Evolutionary conservation across 163 green algal genomes (phyloP), one percentile per base, ranked within the genome.

Genomic region (Scenedesmus sp.): DNA sequence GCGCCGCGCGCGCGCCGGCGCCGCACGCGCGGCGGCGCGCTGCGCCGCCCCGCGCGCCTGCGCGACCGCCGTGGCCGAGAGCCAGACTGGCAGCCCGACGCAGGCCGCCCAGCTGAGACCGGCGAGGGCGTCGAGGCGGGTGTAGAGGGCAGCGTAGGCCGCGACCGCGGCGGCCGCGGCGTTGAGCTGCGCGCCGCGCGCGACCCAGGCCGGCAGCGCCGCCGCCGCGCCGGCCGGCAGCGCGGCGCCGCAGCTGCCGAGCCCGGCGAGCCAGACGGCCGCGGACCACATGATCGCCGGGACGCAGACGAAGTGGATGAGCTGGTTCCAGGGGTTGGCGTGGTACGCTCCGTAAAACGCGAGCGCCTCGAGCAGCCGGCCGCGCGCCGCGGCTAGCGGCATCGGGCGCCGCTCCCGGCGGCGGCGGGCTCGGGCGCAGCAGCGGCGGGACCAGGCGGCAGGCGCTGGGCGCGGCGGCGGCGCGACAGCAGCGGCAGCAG

Each of bases 281-380:
- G 84, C 44, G 1, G 81, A 87, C 92, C 92, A 97, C 4, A 95
- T 50, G 26, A 97, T 94, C 24, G 80, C 24, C 0, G 93, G 93
- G n/a, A 97, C 92, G 78, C 94, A 97, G 9, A 97, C 50, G 60
- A 96, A 92, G 74, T 97, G 93, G 18, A 97, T 94, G 42, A 80
- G 69, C 60, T 96, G 89, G 81, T 97, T 97, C 53, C 84, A 80
- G 2, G 50, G 75, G 69, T 96, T 89, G 29, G 39, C 83, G 84
- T 97, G 93, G 71, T 96, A 97, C 28, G 56, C 63, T 48, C 89
- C 90, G 60, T 97, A 97, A 76, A 97, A 97, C 0, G 80, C 75
- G 2, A 97, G 86, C 86, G 96, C 90, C 31, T 93, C 87, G 3
- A 80, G 75, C 7, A 97, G 82, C n/a, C n/a, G n/a, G n/a, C n/a